Base-by-base conservation (phyloP, 768 basidiomycete species). In the Leccinum rimulosum region DNA sequence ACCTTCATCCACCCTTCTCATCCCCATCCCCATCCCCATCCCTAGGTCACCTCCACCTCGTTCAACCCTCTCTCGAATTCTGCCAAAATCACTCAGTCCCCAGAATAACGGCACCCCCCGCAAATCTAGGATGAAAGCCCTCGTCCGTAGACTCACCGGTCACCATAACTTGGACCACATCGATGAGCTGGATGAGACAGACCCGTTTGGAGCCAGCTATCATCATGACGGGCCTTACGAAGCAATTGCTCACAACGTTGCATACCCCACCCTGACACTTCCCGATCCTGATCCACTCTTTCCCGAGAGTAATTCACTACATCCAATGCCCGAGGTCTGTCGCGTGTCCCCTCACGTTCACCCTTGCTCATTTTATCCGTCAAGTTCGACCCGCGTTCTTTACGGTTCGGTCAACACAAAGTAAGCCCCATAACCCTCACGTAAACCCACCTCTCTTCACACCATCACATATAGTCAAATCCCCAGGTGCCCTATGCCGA, bases 201-300 rank as follows among this genome's bases (percentile, higher is more conserved):
- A 85, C 70, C 88, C 89, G 2, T 77, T 85, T 58, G 89, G 89
- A 4, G 60, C 79, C 8, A 71, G 77, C 17, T 73, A 87, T 61
- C 90, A 91, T 68, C 88, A 91, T 64, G 77, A 76, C 33, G 86
- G 89, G 0, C 89, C 88, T n/a, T 93, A 91, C 65, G 88, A 92
- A 67, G 87, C 81, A 3, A 78, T 82, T 43, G 68, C 69, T 40
- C 75, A n/a, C 60, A 61, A 55, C 60, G 54, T 62, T 28, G 56
- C 35, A 3, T 55, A 62, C 11, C 61, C 64, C 19, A 55, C 57
- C 51, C 60, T 55, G 5, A 52, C 62, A 36, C 58, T n/a, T 35
- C 55, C 33, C 15, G 49, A 61, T 28, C 28, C 55, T 45, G 56
- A 49, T 6, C 28, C 51, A 22, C 12, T 47, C 35, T 9, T 61